These are phyloP conservation scores for Hypholoma fasciculare DNA, from an alignment of 768 basidiomycete genomes.

Conservation along the genomic window DNA sequence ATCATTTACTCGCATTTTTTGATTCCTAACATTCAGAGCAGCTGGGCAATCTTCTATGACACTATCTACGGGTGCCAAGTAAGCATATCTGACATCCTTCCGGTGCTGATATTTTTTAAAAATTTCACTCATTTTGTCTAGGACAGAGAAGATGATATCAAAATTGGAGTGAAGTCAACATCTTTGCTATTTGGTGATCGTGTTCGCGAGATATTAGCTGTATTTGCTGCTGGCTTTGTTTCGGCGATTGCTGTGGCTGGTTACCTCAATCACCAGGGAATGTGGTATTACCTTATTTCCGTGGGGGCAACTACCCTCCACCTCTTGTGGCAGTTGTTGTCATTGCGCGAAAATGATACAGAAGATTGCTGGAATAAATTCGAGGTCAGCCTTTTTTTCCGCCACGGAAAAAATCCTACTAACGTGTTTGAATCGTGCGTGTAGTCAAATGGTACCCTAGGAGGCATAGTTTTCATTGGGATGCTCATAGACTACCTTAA, in stretches of 20 bases:
- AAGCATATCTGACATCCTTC: background rate
- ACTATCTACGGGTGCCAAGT: slow-evolving; percentile 6
- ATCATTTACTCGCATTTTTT: background rate
- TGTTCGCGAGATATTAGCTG: background rate
- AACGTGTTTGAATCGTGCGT: background rate
- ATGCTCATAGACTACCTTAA: slow-evolving; percentile 5
- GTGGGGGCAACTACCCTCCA: background rate
- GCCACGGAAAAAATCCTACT: background rate
- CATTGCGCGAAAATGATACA: background rate
- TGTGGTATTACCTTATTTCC: background rate
- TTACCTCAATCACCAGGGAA: slow-evolving; percentile 3
- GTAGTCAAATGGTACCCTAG: slow-evolving; percentile 2
- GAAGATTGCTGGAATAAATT: slow-evolving; percentile 4
- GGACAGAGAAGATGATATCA: slow-evolving; percentile 4
- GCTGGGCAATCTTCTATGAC: slow-evolving; percentile 5
- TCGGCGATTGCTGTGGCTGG: slow-evolving; percentile 4
- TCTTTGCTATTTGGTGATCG: background rate
- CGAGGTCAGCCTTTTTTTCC: background rate
- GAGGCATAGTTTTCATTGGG: background rate
- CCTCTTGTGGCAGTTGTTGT: slow-evolving; percentile 1
- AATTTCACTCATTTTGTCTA: background rate
- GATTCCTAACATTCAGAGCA: background rate
- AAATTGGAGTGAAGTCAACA: slow-evolving; percentile 5
- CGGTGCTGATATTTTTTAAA: too few relatives aligned
- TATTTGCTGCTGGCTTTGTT: background rate